Percentiles rank a stretch among this genome's conserved stretches.
phyloP scores from a whole-genome alignment of 306 rosid species.

The Cicer pinnatifidum region DNA sequence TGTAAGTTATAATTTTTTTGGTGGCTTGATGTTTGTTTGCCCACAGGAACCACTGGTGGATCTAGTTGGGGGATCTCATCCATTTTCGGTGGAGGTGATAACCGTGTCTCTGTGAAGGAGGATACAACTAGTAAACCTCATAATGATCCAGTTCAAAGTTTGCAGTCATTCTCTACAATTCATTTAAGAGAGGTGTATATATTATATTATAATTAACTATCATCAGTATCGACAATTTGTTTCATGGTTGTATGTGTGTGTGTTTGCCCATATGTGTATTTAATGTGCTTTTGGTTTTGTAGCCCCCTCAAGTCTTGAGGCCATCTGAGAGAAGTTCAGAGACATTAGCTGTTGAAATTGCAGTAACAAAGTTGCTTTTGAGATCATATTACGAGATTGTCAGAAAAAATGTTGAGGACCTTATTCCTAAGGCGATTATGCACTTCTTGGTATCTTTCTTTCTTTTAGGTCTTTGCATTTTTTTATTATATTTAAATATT shows the following conservation, averaged over 20 bases:
- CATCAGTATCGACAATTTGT: conserved; percentile 29
- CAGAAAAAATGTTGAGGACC: conserved; percentile 83
- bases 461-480: conserved; percentile 8
- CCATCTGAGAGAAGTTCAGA: conserved; percentile 78
- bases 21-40: conserved; percentile 33
- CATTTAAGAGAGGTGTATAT: conserved; percentile 81
- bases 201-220: conserved; percentile 2
- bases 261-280: neutral
- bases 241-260: conserved; percentile 17
- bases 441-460: conserved; percentile 82
- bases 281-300: conserved; percentile 40
- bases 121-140: conserved; percentile 51
- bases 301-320: conserved; percentile 90
- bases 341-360: conserved; percentile 71
- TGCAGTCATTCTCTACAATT: conserved; percentile 67
- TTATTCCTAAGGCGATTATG: conserved; percentile 91
- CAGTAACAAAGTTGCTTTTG: conserved; percentile 77
- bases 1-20: conserved; percentile 10
- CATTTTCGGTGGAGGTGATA: conserved; percentile 76
- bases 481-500: conserved; percentile 34
- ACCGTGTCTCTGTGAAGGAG: conserved; percentile 63
- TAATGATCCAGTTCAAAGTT: conserved; percentile 59
- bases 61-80: conserved; percentile 84
- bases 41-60: conserved; percentile 64
- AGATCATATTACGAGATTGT: conserved; percentile 90